Conservation (phyloP, 345 rosid genomes). For the Lagerstroemia speciosa region DNA sequence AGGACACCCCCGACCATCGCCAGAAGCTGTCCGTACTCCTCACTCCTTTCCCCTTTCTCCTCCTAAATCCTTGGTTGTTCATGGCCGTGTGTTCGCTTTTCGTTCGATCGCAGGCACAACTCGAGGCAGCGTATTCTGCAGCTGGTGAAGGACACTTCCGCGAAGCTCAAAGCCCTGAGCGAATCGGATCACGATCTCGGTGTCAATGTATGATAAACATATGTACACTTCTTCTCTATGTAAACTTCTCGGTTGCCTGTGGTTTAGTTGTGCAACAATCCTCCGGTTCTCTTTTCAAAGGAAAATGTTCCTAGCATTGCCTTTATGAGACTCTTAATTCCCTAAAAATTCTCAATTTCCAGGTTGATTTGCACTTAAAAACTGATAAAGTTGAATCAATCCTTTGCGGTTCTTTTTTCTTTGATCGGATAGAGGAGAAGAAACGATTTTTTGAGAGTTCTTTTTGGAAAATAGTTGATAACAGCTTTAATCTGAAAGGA, state of each 20-base stretch:
- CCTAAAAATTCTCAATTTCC: background rate
- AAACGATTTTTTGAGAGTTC: background rate
- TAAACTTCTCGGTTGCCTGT: background rate
- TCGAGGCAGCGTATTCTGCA: slow-evolving; percentile 53
- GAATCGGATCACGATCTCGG: slow-evolving; percentile 35
- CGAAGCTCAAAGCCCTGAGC: slow-evolving; percentile 48
- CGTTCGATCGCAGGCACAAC: slow-evolving; percentile 28
- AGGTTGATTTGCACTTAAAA: background rate
- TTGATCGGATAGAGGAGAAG: background rate
- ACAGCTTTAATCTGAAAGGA: background rate
- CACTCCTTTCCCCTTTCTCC: background rate
- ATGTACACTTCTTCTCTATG: background rate
- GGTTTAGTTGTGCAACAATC: background rate
- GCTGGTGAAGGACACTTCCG: slow-evolving; percentile 56
- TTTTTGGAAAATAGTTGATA: background rate
- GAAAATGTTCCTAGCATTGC: background rate
- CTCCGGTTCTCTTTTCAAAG: background rate
- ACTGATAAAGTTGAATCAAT: background rate
- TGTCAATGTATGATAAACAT: slow-evolving; percentile 27
- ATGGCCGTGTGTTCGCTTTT: background rate
- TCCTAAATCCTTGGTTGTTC: background rate
- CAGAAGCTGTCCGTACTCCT: slow-evolving; percentile 29
- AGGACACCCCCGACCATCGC: slow-evolving; percentile 63
- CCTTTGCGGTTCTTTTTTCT: too few species aligned
- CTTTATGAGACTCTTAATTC: background rate